A percentile compares a stretch with the other conserved stretches of the same genome.
Conservation (phyloP, 2,329 filamentous ascomycete genomes). For the Beauveria australis region DNA sequence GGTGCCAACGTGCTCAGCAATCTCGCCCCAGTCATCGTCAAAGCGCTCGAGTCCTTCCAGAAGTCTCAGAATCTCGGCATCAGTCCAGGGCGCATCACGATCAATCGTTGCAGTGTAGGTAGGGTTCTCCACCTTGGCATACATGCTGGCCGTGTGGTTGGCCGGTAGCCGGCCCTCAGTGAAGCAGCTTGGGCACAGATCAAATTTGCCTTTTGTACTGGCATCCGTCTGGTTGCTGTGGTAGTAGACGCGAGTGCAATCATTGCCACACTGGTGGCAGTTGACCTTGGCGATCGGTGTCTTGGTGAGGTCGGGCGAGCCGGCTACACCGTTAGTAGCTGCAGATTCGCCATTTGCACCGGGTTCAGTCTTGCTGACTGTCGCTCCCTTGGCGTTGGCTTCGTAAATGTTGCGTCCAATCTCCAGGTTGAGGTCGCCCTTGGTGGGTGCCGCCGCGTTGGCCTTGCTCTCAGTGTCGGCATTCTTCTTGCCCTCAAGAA, state of each 20-base stretch:
- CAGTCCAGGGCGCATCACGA: conserved; percentile 81
- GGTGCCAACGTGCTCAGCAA: conserved; percentile 85
- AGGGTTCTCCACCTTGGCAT: conserved; percentile 84
- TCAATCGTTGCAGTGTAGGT: conserved; percentile 71
- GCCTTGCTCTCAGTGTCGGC: conserved; percentile 67
- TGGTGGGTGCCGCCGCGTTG: conserved; percentile 55
- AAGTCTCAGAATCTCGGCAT: conserved; percentile 79
- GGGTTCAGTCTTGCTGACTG: conserved; percentile 61
- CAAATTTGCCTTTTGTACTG: conserved; percentile 65
- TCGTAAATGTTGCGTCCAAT: conserved; percentile 95
- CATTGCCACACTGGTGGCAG: conserved; percentile 86
- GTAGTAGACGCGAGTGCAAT: conserved; percentile 64
- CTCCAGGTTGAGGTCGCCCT: conserved; percentile 82
- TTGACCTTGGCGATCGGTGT: conserved; percentile 61
- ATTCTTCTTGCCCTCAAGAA: conserved; percentile 52
- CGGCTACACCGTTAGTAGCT: conserved; percentile 54
- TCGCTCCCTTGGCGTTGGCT: conserved; percentile 66
- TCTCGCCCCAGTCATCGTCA: conserved; percentile 91
- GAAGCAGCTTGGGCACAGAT: conserved; percentile 87
- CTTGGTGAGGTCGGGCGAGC: conserved; percentile 55
- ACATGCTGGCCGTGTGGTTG: conserved; percentile 72
- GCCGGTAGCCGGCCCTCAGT: conserved; percentile 74
- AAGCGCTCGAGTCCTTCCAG: conserved; percentile 88
- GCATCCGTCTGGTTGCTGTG: conserved; percentile 49
- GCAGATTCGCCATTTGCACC: conserved; percentile 70